phyloP scores from a whole-genome alignment of 345 rosid species.

The Dimocarpus longan region DNA sequence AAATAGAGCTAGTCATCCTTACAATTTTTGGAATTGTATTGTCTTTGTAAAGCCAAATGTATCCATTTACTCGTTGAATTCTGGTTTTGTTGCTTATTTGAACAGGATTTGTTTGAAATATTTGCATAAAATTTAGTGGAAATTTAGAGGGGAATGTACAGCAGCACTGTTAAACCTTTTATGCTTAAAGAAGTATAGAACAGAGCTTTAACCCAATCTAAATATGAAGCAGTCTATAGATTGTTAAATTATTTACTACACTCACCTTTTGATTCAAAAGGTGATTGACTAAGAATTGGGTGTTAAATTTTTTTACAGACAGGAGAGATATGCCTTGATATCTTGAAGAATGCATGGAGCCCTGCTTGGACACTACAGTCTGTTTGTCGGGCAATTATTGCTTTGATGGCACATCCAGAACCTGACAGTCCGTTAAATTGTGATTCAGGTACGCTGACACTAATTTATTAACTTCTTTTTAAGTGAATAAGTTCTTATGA shows the following conservation, averaged over 20 bases:
- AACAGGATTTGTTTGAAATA: neutral
- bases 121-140: neutral
- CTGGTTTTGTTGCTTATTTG: neutral
- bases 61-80: neutral
- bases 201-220: neutral
- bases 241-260: neutral
- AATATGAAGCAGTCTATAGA: neutral
- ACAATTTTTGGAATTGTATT: neutral
- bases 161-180: neutral
- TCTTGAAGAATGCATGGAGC: constrained; percentile 99
- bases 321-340: constrained; percentile 95
- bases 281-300: constrained; percentile 1
- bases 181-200: neutral
- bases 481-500: neutral
- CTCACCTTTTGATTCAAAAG: neutral
- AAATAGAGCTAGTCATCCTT: neutral
- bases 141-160: neutral
- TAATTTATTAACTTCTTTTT: constrained; percentile 2
- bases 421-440: constrained; percentile 97
- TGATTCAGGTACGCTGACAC: constrained; percentile 69
- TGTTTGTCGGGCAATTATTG: constrained; percentile 96
- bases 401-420: constrained; percentile 98
- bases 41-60: neutral
- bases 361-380: constrained; percentile 99
- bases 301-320: constrained; percentile 51